Evolutionary conservation across 192 early-diverging fungal genomes (phyloP), one percentile per base, ranked within the genome.

Genomic region (Coemansia sp.): DNA sequence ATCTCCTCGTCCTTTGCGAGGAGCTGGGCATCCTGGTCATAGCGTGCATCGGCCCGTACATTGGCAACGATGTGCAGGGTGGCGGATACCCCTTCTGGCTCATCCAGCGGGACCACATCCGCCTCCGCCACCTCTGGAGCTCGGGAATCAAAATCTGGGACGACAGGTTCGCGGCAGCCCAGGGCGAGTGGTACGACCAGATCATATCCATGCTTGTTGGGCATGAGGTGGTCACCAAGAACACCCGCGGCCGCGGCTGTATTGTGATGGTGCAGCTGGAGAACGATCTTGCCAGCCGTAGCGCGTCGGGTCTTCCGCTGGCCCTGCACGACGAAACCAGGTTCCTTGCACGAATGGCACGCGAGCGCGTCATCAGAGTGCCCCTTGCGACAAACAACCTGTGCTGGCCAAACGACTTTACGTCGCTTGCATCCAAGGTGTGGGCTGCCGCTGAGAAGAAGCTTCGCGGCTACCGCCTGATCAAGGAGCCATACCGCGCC

Each of bases 301-400:
- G 73, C 31, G 64, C 74, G 5, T 61, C 87, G 44, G 68, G 62
- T 11, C 70, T 88, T n/a, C 91, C 93, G 6, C 62, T 91, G 14
- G 91, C 90, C 2, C 69, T 90, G 29, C 85, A 85, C 53, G 92
- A 95, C 68, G 90, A 95, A 57, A 94, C 92, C 79, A 70, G 89
- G 2, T 74, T 89, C 5, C 75, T 95, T 50, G 84, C 87, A 15
- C 87, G 90, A 55, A 85, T 86, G 60, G 88, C 91, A 4, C 80
- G 91, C 27, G 89, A 93, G 70, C 83, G 85, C 40, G 81, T 85
- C 3, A 88, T 93, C 20, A 88, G 85, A 13, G 87, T 90, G 2
- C 93, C 93, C 15, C 71, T 95, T n/a, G 91, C 91, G 55, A 92
- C 91, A 20, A 95, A 95, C 70, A 91, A 95, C 50, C 62, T 65